Evolutionary conservation across 805 yeast species (phyloP).

Genomic region (Candida wancherniae): DNA sequence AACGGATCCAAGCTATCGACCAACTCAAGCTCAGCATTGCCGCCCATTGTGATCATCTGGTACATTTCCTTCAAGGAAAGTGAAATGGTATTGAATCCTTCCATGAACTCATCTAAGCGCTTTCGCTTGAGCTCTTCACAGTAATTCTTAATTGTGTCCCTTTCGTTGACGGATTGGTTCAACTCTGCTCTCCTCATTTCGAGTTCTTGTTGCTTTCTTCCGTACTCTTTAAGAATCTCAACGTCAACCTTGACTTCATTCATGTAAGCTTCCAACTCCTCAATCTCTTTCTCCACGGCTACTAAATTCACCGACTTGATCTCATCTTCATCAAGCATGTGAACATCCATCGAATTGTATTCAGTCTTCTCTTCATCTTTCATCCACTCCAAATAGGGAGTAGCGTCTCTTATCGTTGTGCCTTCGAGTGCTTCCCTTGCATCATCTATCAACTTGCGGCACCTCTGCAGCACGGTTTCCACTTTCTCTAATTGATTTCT

Average conservation of each 20-base stretch:
- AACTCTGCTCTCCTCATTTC: constrained; percentile 59
- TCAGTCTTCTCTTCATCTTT: constrained; percentile 31
- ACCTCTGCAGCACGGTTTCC: constrained; percentile 31
- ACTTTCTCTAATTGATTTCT: constrained; percentile 59
- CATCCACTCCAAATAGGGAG: constrained; percentile 49
- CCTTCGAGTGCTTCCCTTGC: constrained; percentile 38
- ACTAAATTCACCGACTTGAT: constrained; percentile 45
- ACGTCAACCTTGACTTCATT: constrained; percentile 60
- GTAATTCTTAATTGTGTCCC: constrained; percentile 59
- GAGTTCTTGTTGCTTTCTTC: constrained; percentile 59
- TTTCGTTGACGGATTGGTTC: constrained; percentile 57
- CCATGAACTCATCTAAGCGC: constrained; percentile 86
- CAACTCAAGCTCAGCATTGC: constrained; percentile 94
- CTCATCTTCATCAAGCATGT: constrained; percentile 48
- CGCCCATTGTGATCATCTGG: constrained; percentile 98
- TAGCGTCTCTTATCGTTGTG: constrained; percentile 51
- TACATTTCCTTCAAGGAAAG: constrained; percentile 92
- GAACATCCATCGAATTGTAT: constrained; percentile 35
- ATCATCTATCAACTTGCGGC: constrained; percentile 36
- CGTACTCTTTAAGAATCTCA: constrained; percentile 74
- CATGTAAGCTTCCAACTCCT: constrained; percentile 49
- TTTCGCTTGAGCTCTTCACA: constrained; percentile 68
- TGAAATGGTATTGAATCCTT: constrained; percentile 83
- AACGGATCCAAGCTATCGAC: constrained; percentile 98
- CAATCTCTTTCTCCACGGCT: constrained; percentile 47